Evolutionary conservation across 2,329 filamentous ascomycete species (phyloP).

Genomic region (Xylariaceae sp.): DNA sequence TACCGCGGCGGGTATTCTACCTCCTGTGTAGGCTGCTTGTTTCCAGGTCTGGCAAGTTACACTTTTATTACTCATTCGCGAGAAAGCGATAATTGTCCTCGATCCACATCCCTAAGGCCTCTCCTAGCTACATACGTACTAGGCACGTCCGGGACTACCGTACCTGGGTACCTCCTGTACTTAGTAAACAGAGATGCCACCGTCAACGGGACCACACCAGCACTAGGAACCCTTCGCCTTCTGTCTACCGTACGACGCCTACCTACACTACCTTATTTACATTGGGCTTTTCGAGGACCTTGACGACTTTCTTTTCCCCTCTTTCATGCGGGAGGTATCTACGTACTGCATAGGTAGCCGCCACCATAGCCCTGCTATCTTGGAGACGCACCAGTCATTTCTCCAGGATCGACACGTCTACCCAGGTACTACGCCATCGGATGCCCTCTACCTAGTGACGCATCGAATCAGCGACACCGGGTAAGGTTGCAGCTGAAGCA

Average conservation of each 20-base stretch:
- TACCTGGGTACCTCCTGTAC: no score
- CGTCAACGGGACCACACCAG: slow-evolving; percentile 1
- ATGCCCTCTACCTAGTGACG: not conserved
- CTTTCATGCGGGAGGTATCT: not conserved
- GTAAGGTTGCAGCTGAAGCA: slow-evolving; percentile 21
- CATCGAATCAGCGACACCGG: slow-evolving; percentile 4
- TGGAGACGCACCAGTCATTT: not conserved
- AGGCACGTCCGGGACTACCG: not conserved
- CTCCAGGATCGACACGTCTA: slow-evolving; percentile 12
- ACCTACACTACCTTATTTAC: no score
- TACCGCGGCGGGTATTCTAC: no score
- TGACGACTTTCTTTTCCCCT: not conserved
- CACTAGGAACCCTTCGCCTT: not conserved
- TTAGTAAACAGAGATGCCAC: not conserved
- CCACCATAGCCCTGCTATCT: not conserved
- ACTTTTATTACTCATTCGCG: not conserved
- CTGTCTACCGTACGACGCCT: not conserved
- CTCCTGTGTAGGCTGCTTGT: no score
- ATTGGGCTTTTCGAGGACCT: not conserved
- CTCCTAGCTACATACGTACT: no score
- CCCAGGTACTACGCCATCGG: slow-evolving; percentile 3
- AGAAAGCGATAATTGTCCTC: not conserved
- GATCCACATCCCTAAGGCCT: not conserved
- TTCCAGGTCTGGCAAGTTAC: not conserved
- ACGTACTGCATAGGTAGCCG: not conserved